Evolutionary conservation across 225 moss, liverwort and hornwort genomes (phyloP).

Genomic region (Marchantia paleacea): DNA sequence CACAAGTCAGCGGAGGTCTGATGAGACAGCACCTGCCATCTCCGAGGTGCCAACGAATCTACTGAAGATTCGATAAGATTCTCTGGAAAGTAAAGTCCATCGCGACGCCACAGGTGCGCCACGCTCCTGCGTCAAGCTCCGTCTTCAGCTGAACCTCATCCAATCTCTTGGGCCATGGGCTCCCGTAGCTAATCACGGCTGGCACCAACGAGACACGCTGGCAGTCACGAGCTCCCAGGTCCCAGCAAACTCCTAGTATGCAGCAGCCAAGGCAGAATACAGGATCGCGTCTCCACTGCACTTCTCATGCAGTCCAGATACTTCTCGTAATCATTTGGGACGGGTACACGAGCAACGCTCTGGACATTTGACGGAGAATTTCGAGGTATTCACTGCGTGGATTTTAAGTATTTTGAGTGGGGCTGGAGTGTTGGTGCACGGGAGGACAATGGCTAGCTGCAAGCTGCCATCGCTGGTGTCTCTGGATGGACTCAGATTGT

Average conservation of each 20-base stretch:
- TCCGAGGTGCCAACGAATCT: too few relatives aligned
- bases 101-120: background rate
- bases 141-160: background rate
- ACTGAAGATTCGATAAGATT: too few relatives aligned
- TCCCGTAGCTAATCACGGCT: too few relatives aligned
- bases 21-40: too few relatives aligned
- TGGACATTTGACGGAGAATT: background rate
- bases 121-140: background rate
- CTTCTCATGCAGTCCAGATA: background rate
- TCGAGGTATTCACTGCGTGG: background rate
- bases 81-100: too few relatives aligned
- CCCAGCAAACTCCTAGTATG: too few relatives aligned
- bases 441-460: conserved; percentile 13
- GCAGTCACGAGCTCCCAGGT: background rate
- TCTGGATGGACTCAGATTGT: background rate
- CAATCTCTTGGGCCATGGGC: background rate
- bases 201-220: background rate
- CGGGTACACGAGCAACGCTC: background rate
- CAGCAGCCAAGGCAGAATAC: too few relatives aligned
- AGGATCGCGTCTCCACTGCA: background rate
- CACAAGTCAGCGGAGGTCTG: too few relatives aligned
- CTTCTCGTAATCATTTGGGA: background rate
- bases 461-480: conserved; percentile 8
- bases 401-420: background rate
- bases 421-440: background rate